These are phyloP conservation scores for Quercus agrifolia DNA, from an alignment of 306 rosid genomes.

Conservation along the genomic window DNA sequence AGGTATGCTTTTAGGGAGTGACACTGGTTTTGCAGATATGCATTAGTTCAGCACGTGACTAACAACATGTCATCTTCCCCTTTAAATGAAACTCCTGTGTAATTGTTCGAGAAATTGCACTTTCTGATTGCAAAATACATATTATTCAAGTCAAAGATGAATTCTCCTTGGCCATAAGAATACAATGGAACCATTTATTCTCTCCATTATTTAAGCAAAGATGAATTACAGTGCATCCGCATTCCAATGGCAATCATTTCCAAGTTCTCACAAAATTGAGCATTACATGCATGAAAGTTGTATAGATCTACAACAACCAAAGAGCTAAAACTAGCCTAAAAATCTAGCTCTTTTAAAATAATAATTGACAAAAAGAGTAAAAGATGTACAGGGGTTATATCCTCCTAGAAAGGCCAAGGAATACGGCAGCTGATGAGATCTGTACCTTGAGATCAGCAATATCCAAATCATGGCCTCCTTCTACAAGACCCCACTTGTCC, in stretches of 20 bases:
- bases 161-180: not conserved
- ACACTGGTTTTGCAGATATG: not conserved
- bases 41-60: not conserved
- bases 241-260: conserved; percentile 16
- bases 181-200: not conserved
- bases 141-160: not conserved
- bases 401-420: conserved; percentile 74
- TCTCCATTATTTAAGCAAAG: conserved; percentile 11
- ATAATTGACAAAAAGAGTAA: not conserved
- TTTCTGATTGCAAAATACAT: not conserved
- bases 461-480: conserved; percentile 98
- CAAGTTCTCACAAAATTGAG: conserved; percentile 11
- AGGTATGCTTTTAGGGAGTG: not conserved
- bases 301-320: conserved; percentile 21
- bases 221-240: not conserved
- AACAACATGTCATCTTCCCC: not conserved
- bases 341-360: conserved; percentile 22
- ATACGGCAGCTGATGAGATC: conserved; percentile 72
- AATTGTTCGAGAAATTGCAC: not conserved
- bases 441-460: conserved; percentile 81
- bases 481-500: conserved; percentile 92
- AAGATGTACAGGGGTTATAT: conserved; percentile 16
- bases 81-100: not conserved
- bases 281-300: conserved; percentile 13
- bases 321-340: not conserved